Conservation (phyloP, 345 rosid species). For the Eucalyptus marginata region DNA sequence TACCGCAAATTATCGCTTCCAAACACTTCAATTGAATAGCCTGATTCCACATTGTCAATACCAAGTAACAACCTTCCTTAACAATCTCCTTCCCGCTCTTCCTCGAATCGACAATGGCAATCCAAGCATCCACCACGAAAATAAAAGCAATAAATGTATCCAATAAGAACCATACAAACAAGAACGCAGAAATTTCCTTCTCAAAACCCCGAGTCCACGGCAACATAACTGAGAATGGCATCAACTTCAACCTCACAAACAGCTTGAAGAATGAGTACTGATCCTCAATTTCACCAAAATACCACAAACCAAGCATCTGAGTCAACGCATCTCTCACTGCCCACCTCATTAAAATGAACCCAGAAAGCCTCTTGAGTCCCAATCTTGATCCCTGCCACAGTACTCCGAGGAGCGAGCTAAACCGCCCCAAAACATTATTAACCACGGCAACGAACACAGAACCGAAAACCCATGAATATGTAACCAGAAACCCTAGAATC, state of each 20-base stretch:
- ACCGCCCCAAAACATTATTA: constrained; percentile 56
- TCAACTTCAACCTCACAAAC: constrained; percentile 75
- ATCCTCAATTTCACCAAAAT: constrained; percentile 81
- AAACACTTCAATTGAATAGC: constrained; percentile 73
- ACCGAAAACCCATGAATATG: constrained; percentile 74
- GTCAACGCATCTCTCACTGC: constrained; percentile 85
- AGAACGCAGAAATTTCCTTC: constrained; percentile 78
- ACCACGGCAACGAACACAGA: constrained; percentile 58
- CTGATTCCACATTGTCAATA: constrained; percentile 59
- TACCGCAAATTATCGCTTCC: constrained; percentile 76
- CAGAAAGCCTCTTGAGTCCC: constrained; percentile 71
- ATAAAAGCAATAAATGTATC: constrained; percentile 60
- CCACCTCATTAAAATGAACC: constrained; percentile 83
- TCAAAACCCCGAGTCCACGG: constrained; percentile 82
- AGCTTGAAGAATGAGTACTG: constrained; percentile 79
- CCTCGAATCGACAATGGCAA: constrained; percentile 74
- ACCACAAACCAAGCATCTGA: constrained; percentile 83
- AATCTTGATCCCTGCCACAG: constrained; percentile 71
- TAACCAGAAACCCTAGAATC: constrained; percentile 72
- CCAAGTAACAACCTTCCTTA: constrained; percentile 77
- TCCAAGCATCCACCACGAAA: constrained; percentile 78
- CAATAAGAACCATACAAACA: constrained; percentile 69
- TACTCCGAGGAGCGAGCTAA: constrained; percentile 34
- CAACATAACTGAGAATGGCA: constrained; percentile 79
- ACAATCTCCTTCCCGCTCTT: constrained; percentile 81